phyloP scores from a whole-genome alignment of 2,329 filamentous ascomycete genomes.

The Pyricularia sp. region DNA sequence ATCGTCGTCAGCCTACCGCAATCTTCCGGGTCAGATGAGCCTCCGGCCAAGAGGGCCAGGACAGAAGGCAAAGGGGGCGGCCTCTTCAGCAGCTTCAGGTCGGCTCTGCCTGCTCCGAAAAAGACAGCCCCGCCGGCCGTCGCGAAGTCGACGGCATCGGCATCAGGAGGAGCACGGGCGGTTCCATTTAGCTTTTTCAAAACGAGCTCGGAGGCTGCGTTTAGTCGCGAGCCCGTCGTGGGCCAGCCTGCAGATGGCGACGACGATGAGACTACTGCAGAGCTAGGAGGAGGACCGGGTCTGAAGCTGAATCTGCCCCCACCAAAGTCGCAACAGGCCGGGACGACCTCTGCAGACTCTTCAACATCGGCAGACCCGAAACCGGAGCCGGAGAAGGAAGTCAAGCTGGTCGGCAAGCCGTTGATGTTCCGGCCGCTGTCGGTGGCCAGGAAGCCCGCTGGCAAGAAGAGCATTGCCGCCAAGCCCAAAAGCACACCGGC shows the following conservation, averaged over 20 bases:
- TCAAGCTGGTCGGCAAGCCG: slow-evolving; percentile 66
- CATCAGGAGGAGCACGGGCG: not conserved
- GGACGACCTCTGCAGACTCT: slow-evolving; percentile 20
- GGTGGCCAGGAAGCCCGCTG: slow-evolving; percentile 64
- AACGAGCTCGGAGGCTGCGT: slow-evolving; percentile 76
- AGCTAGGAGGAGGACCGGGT: not conserved
- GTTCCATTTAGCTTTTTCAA: slow-evolving; percentile 60
- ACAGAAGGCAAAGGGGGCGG: slow-evolving; percentile 35
- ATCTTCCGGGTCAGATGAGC: slow-evolving; percentile 31
- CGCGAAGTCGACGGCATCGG: slow-evolving; percentile 10
- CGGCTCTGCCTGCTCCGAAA: slow-evolving; percentile 80
- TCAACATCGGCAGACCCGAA: slow-evolving; percentile 37
- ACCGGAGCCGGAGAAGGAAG: slow-evolving; percentile 50
- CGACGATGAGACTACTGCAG: not conserved
- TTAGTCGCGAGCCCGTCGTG: slow-evolving; percentile 46
- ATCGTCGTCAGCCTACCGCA: slow-evolving; percentile 72
- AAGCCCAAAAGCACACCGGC: not conserved
- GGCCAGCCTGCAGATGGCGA: slow-evolving; percentile 6
- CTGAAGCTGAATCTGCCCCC: slow-evolving; percentile 25
- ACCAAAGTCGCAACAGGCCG: slow-evolving; percentile 21
- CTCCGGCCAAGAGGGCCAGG: slow-evolving; percentile 63
- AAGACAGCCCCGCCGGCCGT: slow-evolving; percentile 29
- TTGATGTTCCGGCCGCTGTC: slow-evolving; percentile 87
- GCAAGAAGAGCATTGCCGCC: slow-evolving; percentile 45
- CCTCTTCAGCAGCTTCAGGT: slow-evolving; percentile 73